A percentile compares a stretch with the other conserved stretches of the same genome.
Evolutionary conservation across 768 basidiomycete species (phyloP).

Genomic region (Cystobasidium onofrii): DNA sequence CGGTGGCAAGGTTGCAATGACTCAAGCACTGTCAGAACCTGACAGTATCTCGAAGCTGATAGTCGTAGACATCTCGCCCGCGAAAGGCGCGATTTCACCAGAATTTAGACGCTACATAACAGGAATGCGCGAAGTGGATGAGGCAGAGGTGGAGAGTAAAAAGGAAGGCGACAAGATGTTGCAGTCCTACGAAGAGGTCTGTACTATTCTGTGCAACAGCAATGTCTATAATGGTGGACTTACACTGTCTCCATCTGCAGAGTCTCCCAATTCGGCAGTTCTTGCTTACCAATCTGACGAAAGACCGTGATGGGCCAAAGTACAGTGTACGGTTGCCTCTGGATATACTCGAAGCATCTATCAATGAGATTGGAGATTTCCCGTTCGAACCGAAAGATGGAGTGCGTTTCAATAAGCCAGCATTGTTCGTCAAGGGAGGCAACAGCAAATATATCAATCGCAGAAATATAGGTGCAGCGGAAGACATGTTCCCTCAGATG

Average conservation of each 20-base stretch:
- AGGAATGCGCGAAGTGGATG: constrained; percentile 67
- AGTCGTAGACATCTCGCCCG: constrained; percentile 74
- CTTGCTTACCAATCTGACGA: constrained; percentile 68
- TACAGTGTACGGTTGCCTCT: constrained; percentile 70
- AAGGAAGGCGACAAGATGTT: constrained; percentile 65
- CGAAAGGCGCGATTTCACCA: constrained; percentile 52
- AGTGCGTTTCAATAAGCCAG: constrained; percentile 54
- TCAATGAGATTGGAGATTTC: constrained; percentile 68
- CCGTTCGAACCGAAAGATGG: constrained; percentile 58
- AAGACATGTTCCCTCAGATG: constrained; percentile 66
- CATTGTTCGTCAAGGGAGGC: constrained; percentile 69
- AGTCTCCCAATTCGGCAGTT: constrained; percentile 68
- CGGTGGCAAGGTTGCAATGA: constrained; percentile 58
- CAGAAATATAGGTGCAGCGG: constrained; percentile 57
- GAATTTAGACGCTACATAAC: constrained; percentile 63
- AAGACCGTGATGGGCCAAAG: constrained; percentile 42
- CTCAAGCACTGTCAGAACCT: constrained; percentile 54
- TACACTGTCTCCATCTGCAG: constrained; percentile 47
- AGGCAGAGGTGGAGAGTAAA: constrained; percentile 54
- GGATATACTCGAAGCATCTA: constrained; percentile 55
- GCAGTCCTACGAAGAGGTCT: constrained; percentile 57
- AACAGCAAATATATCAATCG: constrained; percentile 62
- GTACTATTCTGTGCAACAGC: no score
- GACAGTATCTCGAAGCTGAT: constrained; percentile 49
- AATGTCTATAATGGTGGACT: background rate